A percentile compares a stretch with the other conserved stretches of the same genome.
These are phyloP conservation scores for Colletotrichum sp. DNA, from an alignment of 2,329 filamentous ascomycete species.

Conservation along the genomic window DNA sequence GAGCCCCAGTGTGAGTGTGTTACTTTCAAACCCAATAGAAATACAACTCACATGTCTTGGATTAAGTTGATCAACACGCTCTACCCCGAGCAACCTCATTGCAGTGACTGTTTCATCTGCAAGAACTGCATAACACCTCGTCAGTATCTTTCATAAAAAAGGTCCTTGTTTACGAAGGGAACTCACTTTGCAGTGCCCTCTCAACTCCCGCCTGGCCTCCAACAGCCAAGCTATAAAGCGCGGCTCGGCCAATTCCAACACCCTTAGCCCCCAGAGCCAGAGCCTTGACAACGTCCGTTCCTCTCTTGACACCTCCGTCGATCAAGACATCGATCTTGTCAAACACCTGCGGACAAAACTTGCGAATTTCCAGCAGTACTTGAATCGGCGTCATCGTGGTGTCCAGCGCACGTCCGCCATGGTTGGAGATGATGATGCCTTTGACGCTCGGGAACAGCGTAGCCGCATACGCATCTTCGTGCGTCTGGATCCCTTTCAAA, in stretches of 20 bases:
- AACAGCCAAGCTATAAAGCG: constrained; percentile 52
- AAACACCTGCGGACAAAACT: constrained; percentile 52
- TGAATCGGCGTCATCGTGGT: constrained; percentile 30
- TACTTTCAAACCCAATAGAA: rapidly evolving
- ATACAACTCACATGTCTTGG: constrained; percentile 26
- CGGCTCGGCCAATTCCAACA: constrained; percentile 58
- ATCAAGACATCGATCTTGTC: constrained; percentile 56
- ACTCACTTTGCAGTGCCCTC: constrained; percentile 60
- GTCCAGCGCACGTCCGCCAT: constrained; percentile 62
- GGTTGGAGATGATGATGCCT: constrained; percentile 62
- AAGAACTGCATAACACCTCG: constrained; percentile 20
- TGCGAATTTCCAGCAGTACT: constrained; percentile 57
- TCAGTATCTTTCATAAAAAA: neutral
- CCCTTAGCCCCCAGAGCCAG: constrained; percentile 58
- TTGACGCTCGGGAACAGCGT: constrained; percentile 37
- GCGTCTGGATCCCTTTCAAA: constrained; percentile 61
- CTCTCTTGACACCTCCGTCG: constrained; percentile 58
- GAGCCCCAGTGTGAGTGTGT: rapidly evolving
- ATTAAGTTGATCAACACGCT: constrained; percentile 24
- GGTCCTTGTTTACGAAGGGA: neutral
- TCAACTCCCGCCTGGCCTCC: constrained; percentile 61
- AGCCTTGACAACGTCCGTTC: constrained; percentile 60
- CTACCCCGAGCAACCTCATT: constrained; percentile 30
- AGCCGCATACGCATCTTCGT: constrained; percentile 45
- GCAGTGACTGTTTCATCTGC: constrained; percentile 29